phyloP scores from a whole-genome alignment of 768 basidiomycete genomes.

The Cubamyces sp. region DNA sequence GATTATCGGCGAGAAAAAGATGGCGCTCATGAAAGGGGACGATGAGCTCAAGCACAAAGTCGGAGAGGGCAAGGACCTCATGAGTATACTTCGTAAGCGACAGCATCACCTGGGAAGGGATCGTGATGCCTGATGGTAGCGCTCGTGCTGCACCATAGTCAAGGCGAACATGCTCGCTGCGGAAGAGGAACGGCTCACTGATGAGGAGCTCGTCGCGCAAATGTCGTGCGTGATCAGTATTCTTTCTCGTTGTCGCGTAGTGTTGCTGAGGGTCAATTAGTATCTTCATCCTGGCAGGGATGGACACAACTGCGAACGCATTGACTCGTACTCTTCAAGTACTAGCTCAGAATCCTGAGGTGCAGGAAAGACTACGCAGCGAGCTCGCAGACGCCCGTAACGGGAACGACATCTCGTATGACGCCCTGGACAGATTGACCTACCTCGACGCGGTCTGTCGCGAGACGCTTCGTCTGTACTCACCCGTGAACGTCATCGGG shows the following conservation, averaged over 20 bases:
- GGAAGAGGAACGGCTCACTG: conserved; percentile 16
- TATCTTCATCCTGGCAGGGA: conserved; percentile 29
- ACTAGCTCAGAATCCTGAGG: conserved; percentile 36
- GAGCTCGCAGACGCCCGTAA: conserved; percentile 26
- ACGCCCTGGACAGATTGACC: conserved; percentile 39
- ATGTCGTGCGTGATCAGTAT: conserved; percentile 25
- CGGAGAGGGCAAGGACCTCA: conserved; percentile 48
- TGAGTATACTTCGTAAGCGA: conserved; percentile 29
- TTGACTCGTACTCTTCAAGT: conserved; percentile 28
- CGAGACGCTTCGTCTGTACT: conserved; percentile 58
- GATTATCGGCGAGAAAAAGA: conserved; percentile 44
- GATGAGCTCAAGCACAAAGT: conserved; percentile 38
- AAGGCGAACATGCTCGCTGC: conserved; percentile 21
- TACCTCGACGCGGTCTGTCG: conserved; percentile 67
- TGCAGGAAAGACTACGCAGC: conserved; percentile 38
- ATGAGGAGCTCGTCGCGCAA: conserved; percentile 43
- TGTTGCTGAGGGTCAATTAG: background rate
- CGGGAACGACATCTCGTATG: conserved; percentile 39
- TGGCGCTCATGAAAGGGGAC: conserved; percentile 40
- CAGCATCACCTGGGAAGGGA: background rate
- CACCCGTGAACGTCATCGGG: conserved; percentile 9
- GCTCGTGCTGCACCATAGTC: background rate
- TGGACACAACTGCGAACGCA: conserved; percentile 33
- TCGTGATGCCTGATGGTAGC: background rate
- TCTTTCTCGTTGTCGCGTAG: background rate